Base-by-base conservation (phyloP, 192 early-diverging fungal genomes). In the Coemansia sp. region DNA sequence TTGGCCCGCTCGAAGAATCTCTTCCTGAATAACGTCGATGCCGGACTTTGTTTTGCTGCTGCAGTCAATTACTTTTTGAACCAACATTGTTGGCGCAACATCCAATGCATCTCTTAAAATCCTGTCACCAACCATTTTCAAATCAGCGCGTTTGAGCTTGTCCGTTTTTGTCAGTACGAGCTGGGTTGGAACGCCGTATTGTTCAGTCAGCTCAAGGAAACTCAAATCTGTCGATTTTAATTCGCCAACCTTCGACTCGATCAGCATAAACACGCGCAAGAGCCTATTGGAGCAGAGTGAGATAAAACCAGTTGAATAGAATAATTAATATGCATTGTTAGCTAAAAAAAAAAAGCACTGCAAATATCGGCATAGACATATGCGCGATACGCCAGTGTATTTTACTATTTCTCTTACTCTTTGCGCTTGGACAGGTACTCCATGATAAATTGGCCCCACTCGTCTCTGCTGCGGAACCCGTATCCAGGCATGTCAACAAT, bases 401-500 rank as follows among this genome's bases (percentile, higher is more conserved):
- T 55, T 38, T 29, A 28, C 12, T 30, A 22, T 7, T 18, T 14
- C 33, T 55, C 72, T 70, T 64, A 81, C 71, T 59, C 72, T 33
- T 72, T 66, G 31, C 83, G 75, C 16, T 52, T 57, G 0, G 67
- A 50, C 45, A 85, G 57, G 36, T 85, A 85, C 31, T 76, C 61
- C 48, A 66, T 69, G 42, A 82, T 76, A 60, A 85, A 81, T 16
- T 50, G 28, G 33, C 83, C 83, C 83, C 83, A 85, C 30, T 82
- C 79, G 32, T 63, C 48, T 16, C 73, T 72, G 28, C 80, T 82
- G 22, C 83, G 79, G 48, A 66, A 85, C n/a, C 83, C 83, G 34
- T 85, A 85, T 8, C 83, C 83, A 14, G 83, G 83, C 83, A 85
- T 85, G 48, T 85, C 83, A 31, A 85, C 83, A 30, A 85, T 45